phyloP scores from a whole-genome alignment of 805 yeast species.

The Grigorovia yakushimaensis region DNA sequence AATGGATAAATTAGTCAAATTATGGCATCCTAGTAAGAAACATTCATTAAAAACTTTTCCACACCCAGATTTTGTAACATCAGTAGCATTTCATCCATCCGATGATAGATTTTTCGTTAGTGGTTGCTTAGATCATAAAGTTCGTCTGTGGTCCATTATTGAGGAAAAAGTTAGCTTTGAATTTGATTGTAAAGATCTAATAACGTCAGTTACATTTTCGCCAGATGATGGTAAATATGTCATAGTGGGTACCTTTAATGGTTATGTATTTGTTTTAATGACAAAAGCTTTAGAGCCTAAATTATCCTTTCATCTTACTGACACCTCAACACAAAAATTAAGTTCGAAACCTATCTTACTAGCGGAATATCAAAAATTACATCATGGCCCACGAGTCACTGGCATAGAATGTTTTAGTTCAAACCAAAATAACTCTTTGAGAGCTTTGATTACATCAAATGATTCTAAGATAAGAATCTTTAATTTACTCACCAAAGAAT shows the following conservation, averaged over 20 bases:
- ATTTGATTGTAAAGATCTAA: conserved; percentile 50
- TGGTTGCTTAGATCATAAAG: conserved; percentile 67
- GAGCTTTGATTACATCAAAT: conserved; percentile 60
- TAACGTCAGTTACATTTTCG: conserved; percentile 68
- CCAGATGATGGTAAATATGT: conserved; percentile 54
- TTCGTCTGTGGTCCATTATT: conserved; percentile 74
- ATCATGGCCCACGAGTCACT: conserved; percentile 54
- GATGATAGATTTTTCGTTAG: conserved; percentile 83
- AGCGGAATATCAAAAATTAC: conserved; percentile 8
- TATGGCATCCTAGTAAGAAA: conserved; percentile 75
- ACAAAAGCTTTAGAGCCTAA: conserved; percentile 51
- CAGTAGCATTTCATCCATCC: conserved; percentile 67
- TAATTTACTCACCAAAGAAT: conserved; percentile 40
- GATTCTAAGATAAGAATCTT: conserved; percentile 71
- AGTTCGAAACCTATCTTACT: background rate
- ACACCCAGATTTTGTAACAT: conserved; percentile 74
- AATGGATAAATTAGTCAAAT: conserved; percentile 70
- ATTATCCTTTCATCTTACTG: conserved; percentile 38
- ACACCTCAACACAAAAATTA: conserved; percentile 26
- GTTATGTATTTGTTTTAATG: conserved; percentile 50
- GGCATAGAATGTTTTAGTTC: conserved; percentile 50
- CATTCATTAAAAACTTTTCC: conserved; percentile 53
- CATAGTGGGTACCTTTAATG: conserved; percentile 71
- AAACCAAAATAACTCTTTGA: conserved; percentile 24
- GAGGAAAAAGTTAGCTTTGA: conserved; percentile 57